Evolutionary conservation across 139 green algal genomes (phyloP).

Genomic region (Haematococcus lacustris): DNA sequence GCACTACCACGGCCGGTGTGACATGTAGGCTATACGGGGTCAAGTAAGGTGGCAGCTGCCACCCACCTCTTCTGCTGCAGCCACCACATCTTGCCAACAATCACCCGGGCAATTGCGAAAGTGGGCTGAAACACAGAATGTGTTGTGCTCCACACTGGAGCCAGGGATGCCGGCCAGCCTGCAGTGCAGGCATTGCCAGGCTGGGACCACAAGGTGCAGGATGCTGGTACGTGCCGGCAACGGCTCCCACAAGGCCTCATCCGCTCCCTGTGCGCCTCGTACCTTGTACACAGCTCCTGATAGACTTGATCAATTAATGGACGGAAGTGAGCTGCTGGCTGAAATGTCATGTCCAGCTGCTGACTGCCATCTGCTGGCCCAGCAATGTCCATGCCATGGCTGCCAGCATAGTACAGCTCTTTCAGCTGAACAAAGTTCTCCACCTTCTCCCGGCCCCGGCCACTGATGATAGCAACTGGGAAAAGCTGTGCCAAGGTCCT

Average conservation of each 20-base stretch:
- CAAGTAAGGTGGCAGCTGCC: no score
- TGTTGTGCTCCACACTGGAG: slow-evolving; percentile 93
- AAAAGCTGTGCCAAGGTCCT: slow-evolving; percentile 69
- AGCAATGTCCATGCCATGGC: slow-evolving; percentile 94
- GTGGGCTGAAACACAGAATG: slow-evolving; percentile 90
- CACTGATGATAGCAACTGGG: slow-evolving; percentile 91
- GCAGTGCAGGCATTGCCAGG: neutral
- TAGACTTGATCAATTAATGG: slow-evolving; percentile 77
- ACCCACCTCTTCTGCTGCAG: slow-evolving; percentile 40
- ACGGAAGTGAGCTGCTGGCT: slow-evolving; percentile 74
- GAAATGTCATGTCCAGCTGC: slow-evolving; percentile 37
- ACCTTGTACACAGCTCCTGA: slow-evolving; percentile 39
- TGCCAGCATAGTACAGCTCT: slow-evolving; percentile 95
- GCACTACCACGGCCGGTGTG: no score
- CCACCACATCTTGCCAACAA: slow-evolving; percentile 52
- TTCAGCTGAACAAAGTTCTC: slow-evolving; percentile 85
- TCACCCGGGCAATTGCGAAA: slow-evolving; percentile 78
- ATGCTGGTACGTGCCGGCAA: neutral
- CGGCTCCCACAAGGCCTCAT: no score
- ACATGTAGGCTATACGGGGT: no score
- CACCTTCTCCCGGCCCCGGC: slow-evolving; percentile 84
- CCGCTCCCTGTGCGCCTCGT: no score
- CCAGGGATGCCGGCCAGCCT: slow-evolving; percentile 66
- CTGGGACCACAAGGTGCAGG: neutral
- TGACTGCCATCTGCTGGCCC: slow-evolving; percentile 39